Evolutionary conservation across 805 yeast genomes (phyloP).

Genomic region (Lachancea cidri): DNA sequence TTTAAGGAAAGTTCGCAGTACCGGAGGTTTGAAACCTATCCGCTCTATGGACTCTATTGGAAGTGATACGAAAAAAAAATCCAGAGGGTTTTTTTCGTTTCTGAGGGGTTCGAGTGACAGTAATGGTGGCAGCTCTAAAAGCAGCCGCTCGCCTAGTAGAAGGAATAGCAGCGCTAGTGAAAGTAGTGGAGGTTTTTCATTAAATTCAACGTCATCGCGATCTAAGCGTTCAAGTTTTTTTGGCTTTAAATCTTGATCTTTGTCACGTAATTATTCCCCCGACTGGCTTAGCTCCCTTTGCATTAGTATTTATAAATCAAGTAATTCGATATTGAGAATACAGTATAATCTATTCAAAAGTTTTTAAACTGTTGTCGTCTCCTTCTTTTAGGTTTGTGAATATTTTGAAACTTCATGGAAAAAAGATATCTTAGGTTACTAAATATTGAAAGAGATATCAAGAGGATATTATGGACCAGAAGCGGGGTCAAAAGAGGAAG

Average conservation of each 20-base stretch:
- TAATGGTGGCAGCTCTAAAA: constrained; percentile 10
- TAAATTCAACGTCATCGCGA: neutral
- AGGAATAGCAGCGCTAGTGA: constrained; percentile 17
- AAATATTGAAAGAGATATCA: neutral
- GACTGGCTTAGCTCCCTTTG: too few relatives aligned
- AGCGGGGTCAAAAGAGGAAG: neutral
- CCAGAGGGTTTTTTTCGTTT: constrained; percentile 17
- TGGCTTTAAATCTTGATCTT: too few relatives aligned
- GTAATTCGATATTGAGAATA: too few relatives aligned
- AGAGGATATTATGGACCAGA: neutral
- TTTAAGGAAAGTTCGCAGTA: constrained; percentile 21
- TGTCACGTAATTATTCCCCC: too few relatives aligned
- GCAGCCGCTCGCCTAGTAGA: constrained; percentile 18
- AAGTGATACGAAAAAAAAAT: constrained; percentile 8
- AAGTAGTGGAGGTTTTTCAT: constrained; percentile 4
- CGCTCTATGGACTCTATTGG: constrained; percentile 15
- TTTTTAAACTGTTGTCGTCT: too few relatives aligned
- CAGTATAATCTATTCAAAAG: too few relatives aligned
- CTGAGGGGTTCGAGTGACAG: constrained; percentile 10
- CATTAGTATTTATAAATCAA: too few relatives aligned
- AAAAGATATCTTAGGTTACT: too few relatives aligned
- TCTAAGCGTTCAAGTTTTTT: constrained; percentile 7
- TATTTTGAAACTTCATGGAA: too few relatives aligned
- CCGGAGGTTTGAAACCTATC: constrained; percentile 15
- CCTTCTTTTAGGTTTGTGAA: too few relatives aligned